Evolutionary conservation across 2,329 filamentous ascomycete species (phyloP).

Genomic region (Setomelanomma holmii): DNA sequence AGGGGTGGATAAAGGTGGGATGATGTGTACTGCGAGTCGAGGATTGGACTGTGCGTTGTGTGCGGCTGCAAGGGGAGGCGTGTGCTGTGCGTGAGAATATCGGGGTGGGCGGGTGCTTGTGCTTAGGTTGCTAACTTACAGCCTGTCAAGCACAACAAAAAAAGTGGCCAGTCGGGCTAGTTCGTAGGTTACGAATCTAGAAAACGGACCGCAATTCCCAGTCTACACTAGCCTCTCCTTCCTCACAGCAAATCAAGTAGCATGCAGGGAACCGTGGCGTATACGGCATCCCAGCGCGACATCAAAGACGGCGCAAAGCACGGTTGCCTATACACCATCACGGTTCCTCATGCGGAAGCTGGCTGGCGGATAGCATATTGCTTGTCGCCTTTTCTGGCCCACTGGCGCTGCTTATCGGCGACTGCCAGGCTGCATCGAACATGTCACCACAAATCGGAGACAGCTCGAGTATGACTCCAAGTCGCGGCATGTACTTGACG

Average conservation of each 20-base stretch:
- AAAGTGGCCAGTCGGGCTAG: too few species aligned
- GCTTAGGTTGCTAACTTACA: neutral
- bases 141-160: slow-evolving; percentile 17
- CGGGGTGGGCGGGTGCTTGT: neutral
- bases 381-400: neutral
- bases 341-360: slow-evolving; percentile 16
- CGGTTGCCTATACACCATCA: slow-evolving; percentile 26
- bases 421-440: neutral
- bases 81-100: neutral
- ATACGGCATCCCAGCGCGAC: neutral
- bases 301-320: neutral
- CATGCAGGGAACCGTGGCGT: neutral
- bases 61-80: neutral
- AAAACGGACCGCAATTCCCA: slow-evolving; percentile 22
- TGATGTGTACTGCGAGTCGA: slow-evolving; percentile 23
- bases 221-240: slow-evolving; percentile 5
- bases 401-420: slow-evolving; percentile 4
- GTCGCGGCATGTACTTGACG: neutral
- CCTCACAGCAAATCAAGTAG: neutral
- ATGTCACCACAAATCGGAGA: neutral
- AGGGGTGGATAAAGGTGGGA: slow-evolving; percentile 12
- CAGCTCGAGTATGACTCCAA: slow-evolving; percentile 1
- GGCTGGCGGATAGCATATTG: neutral
- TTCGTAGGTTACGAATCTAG: slow-evolving; percentile 19
- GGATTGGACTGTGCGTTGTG: slow-evolving; percentile 18